Evolutionary conservation across 768 basidiomycete genomes (phyloP).

Genomic region (Ephemerocybe angulata): DNA sequence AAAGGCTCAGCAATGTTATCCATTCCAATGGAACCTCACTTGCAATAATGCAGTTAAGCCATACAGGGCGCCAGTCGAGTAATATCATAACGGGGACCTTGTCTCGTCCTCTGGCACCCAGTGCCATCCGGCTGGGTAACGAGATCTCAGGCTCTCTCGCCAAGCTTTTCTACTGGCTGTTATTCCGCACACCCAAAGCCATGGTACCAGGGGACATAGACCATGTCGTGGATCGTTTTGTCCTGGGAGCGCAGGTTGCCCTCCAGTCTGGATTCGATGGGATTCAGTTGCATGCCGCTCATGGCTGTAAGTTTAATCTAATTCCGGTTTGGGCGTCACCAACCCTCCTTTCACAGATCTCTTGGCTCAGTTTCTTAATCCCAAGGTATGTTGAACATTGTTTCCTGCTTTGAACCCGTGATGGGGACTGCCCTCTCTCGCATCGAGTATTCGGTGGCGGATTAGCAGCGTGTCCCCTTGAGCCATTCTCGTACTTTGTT

Average conservation of each 20-base stretch:
- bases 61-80: constrained; percentile 78
- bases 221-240: constrained; percentile 57
- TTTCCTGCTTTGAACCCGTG: not conserved
- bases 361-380: constrained; percentile 60
- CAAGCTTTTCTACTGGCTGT: constrained; percentile 40
- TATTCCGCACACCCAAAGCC: constrained; percentile 61
- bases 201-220: constrained; percentile 63
- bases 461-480: not conserved
- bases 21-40: constrained; percentile 28
- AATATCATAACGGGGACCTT: constrained; percentile 67
- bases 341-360: constrained; percentile 80
- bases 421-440: not conserved
- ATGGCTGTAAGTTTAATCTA: constrained; percentile 64
- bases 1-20: constrained; percentile 34
- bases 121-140: constrained; percentile 49
- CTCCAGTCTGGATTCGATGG: constrained; percentile 77
- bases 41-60: constrained; percentile 80
- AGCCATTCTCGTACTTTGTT: no score
- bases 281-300: constrained; percentile 78
- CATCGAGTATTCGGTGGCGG: no score
- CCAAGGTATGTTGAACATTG: not conserved
- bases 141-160: constrained; percentile 20
- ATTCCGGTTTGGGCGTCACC: not conserved
- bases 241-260: constrained; percentile 63
- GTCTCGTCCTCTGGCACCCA: constrained; percentile 72